These are phyloP conservation scores for Parafenestella ontariensis DNA, from an alignment of 2,329 filamentous ascomycete species.

Conservation along the genomic window DNA sequence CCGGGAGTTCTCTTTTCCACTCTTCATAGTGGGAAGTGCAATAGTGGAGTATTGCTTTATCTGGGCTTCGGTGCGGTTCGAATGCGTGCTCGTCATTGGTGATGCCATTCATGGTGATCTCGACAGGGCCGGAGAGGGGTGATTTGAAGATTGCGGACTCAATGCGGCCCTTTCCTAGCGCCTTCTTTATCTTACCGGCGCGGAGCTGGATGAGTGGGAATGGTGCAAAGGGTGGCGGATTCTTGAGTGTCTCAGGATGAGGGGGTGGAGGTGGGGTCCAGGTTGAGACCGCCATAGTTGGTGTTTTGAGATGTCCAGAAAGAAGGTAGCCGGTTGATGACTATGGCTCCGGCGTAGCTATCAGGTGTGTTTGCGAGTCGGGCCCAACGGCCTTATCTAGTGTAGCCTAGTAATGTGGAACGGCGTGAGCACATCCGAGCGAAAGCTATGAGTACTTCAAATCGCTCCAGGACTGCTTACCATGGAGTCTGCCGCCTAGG, in stretches of 20 bases:
- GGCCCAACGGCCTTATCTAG: background rate
- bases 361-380: background rate
- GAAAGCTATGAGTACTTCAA: background rate
- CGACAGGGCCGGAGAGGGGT: conserved; percentile 53
- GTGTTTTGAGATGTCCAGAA: background rate
- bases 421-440: background rate
- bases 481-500: background rate
- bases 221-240: conserved; percentile 33
- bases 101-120: conserved; percentile 60
- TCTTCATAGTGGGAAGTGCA: conserved; percentile 65
- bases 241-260: conserved; percentile 25
- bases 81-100: conserved; percentile 68
- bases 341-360: background rate
- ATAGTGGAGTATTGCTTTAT: conserved; percentile 70
- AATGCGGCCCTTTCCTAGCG: conserved; percentile 59
- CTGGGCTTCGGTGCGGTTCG: conserved; percentile 66
- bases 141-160: conserved; percentile 65
- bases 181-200: conserved; percentile 63
- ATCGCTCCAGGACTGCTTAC: background rate
- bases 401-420: background rate
- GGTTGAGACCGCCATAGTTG: conserved; percentile 20
- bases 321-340: background rate
- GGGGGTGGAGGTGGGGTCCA: conserved; percentile 33
- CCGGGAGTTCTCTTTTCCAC: conserved; percentile 63
- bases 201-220: conserved; percentile 65